Percentiles rank a stretch among this genome's conserved stretches.
Conservation (phyloP, 345 rosid genomes). For the Eutrema heterophyllum region DNA sequence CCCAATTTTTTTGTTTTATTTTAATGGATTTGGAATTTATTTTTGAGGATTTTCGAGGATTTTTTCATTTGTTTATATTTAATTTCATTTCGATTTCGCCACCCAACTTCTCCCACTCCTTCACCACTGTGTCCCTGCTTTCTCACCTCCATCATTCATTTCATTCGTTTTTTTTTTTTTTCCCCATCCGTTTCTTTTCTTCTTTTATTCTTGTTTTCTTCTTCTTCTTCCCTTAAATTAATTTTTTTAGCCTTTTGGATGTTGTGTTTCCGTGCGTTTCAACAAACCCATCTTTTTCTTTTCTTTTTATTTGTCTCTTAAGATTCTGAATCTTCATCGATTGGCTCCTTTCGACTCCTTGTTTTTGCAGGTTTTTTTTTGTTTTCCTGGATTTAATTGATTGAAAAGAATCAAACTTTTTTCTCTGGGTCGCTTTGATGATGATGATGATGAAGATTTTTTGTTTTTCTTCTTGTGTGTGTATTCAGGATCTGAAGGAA, state of each 20-base stretch:
- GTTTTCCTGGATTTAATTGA: not conserved
- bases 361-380: not conserved
- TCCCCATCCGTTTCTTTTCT: not conserved
- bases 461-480: not conserved
- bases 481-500: conserved; percentile 28
- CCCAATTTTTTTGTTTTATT: not conserved
- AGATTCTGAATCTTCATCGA: conserved; percentile 34
- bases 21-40: not conserved
- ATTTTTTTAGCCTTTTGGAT: not conserved
- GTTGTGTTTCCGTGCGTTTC: conserved; percentile 6
- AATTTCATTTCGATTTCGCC: conserved; percentile 1
- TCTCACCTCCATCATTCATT: conserved; percentile 12
- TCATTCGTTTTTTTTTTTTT: conserved; percentile 6
- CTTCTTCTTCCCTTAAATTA: not conserved
- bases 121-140: conserved; percentile 16
- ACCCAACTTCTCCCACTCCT: conserved; percentile 30
- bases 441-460: not conserved
- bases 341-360: not conserved
- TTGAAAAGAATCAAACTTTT: not conserved
- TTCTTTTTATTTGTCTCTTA: not conserved
- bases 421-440: not conserved
- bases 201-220: not conserved
- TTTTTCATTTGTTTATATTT: not conserved
- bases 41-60: not conserved
- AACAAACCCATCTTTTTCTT: conserved; percentile 1